Evolutionary conservation across 2,329 filamentous ascomycete genomes (phyloP).

Genomic region (Alternaria atra): DNA sequence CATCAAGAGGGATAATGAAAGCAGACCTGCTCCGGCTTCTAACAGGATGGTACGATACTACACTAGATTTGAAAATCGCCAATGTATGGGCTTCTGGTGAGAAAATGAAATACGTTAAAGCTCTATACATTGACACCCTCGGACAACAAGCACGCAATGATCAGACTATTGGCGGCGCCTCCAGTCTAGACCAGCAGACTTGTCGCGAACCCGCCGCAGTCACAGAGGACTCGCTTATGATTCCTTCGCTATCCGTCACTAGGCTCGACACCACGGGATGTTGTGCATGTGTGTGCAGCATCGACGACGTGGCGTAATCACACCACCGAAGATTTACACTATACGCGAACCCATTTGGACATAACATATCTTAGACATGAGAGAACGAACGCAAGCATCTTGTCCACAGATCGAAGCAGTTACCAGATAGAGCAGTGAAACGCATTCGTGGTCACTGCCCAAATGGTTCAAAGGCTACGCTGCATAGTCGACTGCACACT

Average conservation of each 20-base stretch:
- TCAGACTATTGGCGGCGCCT: conserved; percentile 1
- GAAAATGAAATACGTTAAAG: neutral
- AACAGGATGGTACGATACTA: too few species aligned
- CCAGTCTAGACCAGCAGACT: conserved; percentile 11
- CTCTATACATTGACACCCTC: neutral
- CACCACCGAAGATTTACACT: neutral
- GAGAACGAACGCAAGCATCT: neutral
- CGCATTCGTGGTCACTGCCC: neutral
- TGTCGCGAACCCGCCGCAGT: neutral
- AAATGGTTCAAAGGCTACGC: neutral
- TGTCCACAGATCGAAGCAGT: neutral
- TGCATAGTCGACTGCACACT: too few species aligned
- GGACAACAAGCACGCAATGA: neutral
- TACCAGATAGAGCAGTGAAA: neutral
- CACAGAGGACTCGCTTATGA: conserved; percentile 1
- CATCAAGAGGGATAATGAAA: neutral
- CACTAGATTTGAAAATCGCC: neutral
- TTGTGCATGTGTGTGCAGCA: neutral
- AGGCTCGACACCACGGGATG: neutral
- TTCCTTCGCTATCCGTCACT: conserved; percentile 14
- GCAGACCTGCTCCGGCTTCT: neutral
- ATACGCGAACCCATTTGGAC: neutral
- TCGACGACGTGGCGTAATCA: conserved; percentile 8
- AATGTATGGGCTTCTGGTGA: neutral
- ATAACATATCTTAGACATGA: neutral